Base-by-base conservation (phyloP, 352 stramenopile species). In the Pythium coloratum region DNA sequence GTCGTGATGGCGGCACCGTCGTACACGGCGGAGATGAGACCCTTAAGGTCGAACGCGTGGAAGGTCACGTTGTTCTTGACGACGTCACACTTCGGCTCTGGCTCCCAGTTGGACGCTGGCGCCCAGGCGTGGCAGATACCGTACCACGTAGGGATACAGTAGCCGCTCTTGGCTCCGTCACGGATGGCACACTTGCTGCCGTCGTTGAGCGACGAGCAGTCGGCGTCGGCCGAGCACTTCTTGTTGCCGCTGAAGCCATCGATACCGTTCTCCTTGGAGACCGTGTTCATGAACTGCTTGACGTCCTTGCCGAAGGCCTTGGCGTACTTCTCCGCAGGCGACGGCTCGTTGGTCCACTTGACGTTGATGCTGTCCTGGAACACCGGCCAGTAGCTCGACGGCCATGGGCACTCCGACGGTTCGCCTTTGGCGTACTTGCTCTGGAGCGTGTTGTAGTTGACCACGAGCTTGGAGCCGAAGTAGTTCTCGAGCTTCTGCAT, bases 321-420 rank as follows among this genome's bases (percentile, higher is more conserved):
- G 24, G 64, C 64, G 49, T 70, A 70, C 44, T 67, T 67, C 24
- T 67, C 62, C 13, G 62, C 53, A 18, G 68, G 58, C 38, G 53
- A 62, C 26, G 59, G 32, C 30, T 69, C 38, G 2, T 60, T 46
- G 13, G 8, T 36, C 63, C 80, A 79, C 7, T 71, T 59, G 64
- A 72, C 59, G 73, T 90, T 89, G 75, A 90, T 90, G 51, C 80
- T 75, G 71, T 90, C 82, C 38, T 78, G 66, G 70, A 81, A 89
- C 38, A 67, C 73, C 5, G 82, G 80, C 78, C 80, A 90, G 77
- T 90, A 90, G 69, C 75, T 84, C 55, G 36, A 55, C 0, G 66
- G 56, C 60, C 49, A 62, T 46, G 67, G 62, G 2, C 20, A 30
- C 8, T 60, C 34, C 12, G 28, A 40, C 38, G 59, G 54, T 13